Base-by-base conservation (phyloP, 192 early-diverging fungal genomes). In the Chytriomyces sp. region DNA sequence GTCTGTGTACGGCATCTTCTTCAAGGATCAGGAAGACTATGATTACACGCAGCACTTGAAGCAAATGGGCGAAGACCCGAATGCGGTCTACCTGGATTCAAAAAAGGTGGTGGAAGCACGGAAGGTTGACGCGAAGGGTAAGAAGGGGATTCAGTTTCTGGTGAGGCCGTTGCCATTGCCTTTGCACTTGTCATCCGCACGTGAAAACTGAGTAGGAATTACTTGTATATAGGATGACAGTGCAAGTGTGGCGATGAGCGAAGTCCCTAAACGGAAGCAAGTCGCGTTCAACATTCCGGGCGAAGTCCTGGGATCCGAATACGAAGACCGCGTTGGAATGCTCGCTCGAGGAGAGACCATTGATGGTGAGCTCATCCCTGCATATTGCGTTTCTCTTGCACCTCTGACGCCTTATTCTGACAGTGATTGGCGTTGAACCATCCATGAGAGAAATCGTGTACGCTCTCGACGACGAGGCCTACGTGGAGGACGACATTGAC, bases 41-140 rank as follows among this genome's bases (percentile, higher is more conserved):
- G 92, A 99, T 79, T 99, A 99, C 80, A 87, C 90, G 64, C 87
- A 97, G 83, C 96, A 99, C 65, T 84, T 99, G 75, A 90, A 89
- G 40, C 76, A 82, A 33, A 93, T 98, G 25, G 96, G 96, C 22
- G 78, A 72, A 36, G 80, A 81, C 14, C 82, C 91, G 30, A 86
- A 82, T n/a, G 93, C 91, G 28, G 89, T 96, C 41, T 88, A 93
- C 54, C 72, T 99, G 57, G 88, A 91, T 62, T 86, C 92, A 40
- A 70, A 66, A n/a, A 62, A 59, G 17, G 38, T 61, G 38, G 32
- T 39, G 5, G 65, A 55, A 33, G 75, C 81, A 10, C 80, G 80
- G 31, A 76, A 77, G 49, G 81, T 81, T 25, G 89, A 90, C 58
- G 80, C 79, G 53, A 78, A 87, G 68, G 62, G 81, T 64, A 71